These are phyloP conservation scores for Exophiala sideris DNA, from an alignment of 2,329 filamentous ascomycete genomes.

Conservation along the genomic window DNA sequence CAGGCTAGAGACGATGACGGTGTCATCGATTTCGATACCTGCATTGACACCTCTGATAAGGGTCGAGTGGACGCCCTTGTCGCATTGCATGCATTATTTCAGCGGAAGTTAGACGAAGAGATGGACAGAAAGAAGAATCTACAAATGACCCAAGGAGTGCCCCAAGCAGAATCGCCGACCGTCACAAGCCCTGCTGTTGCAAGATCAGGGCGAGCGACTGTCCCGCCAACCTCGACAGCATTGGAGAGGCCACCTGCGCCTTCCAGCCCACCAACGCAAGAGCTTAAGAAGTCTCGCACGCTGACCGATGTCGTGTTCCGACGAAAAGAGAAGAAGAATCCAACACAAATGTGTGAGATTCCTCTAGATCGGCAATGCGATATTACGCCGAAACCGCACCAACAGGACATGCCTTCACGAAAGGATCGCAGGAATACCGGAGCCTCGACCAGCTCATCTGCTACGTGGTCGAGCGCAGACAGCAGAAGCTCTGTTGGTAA, in stretches of 20 bases:
- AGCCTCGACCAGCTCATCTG: slow-evolving; percentile 4
- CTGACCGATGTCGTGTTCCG: slow-evolving; percentile 7
- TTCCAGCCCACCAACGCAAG: background rate
- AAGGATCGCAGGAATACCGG: slow-evolving; percentile 5
- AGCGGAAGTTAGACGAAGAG: slow-evolving; percentile 16
- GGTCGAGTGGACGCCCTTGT: slow-evolving; percentile 10
- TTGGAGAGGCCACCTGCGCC: background rate
- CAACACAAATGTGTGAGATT: background rate
- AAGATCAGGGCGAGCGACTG: background rate
- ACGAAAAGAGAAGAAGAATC: slow-evolving; percentile 1
- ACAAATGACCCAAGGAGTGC: background rate
- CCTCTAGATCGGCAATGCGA: background rate
- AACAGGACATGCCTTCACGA: slow-evolving; percentile 4
- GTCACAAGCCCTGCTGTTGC: background rate
- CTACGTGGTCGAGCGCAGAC: slow-evolving; percentile 8
- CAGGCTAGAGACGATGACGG: slow-evolving; percentile 15
- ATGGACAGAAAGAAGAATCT: slow-evolving; percentile 11
- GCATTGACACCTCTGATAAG: slow-evolving; percentile 14
- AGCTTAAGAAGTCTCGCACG: slow-evolving; percentile 6
- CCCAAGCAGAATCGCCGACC: background rate
- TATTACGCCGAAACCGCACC: background rate
- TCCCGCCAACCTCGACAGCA: background rate
- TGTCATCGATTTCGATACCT: slow-evolving; percentile 17
- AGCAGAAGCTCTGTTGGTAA: slow-evolving; percentile 5
- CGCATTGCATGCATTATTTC: slow-evolving; percentile 8